Evolutionary conservation across 768 basidiomycete genomes (phyloP).

Genomic region (Kondoa subrosea): DNA sequence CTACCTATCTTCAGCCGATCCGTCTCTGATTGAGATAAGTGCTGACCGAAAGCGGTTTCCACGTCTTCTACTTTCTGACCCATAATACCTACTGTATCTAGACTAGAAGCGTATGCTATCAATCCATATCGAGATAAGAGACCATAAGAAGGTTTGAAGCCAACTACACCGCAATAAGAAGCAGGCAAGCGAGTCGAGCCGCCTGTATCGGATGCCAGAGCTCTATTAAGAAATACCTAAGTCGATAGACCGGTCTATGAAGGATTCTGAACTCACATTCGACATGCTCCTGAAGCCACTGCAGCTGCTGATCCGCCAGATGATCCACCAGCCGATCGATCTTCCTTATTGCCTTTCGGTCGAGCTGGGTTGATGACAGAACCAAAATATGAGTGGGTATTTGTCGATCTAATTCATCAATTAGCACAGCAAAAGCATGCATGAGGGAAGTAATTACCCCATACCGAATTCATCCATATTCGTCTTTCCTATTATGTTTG

Average conservation of each 20-base stretch:
- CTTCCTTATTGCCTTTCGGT: constrained; percentile 7
- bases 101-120: constrained; percentile 78
- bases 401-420: constrained; percentile 46
- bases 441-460: constrained; percentile 46
- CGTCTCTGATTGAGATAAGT: not conserved
- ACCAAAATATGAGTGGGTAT: constrained; percentile 54
- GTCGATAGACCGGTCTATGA: not conserved
- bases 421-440: not conserved
- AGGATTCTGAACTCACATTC: constrained; percentile 44
- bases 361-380: constrained; percentile 55
- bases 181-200: constrained; percentile 87
- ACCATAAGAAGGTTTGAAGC: constrained; percentile 89
- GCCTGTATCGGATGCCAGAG: constrained; percentile 84
- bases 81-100: constrained; percentile 84
- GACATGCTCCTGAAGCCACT: constrained; percentile 63
- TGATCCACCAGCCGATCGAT: constrained; percentile 68
- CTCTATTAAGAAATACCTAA: constrained; percentile 39
- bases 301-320: constrained; percentile 92
- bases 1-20: constrained; percentile 3
- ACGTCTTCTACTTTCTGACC: constrained; percentile 42
- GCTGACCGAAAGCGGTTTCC: constrained; percentile 49
- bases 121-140: constrained; percentile 82
- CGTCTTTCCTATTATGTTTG: constrained; percentile 64
- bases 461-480: constrained; percentile 98
- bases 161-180: constrained; percentile 78